These are phyloP conservation scores for Coemansia sp. DNA, from an alignment of 192 early-diverging fungal species.

Conservation along the genomic window DNA sequence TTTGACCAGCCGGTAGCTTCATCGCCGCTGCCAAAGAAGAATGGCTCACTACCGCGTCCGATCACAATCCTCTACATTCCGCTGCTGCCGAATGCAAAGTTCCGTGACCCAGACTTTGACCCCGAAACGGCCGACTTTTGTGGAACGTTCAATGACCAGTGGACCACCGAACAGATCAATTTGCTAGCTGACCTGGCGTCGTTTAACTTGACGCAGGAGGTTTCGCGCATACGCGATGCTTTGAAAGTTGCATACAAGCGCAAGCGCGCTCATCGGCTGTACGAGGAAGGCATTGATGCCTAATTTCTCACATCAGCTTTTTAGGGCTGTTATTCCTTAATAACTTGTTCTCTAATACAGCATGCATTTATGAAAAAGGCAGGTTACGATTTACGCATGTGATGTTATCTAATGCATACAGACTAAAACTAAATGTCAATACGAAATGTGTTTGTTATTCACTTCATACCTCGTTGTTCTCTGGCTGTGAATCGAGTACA, in stretches of 20 bases:
- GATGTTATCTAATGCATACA: too few species aligned
- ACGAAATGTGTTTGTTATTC: too few species aligned
- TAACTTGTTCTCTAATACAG: too few species aligned
- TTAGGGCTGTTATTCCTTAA: too few species aligned
- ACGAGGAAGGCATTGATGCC: conserved; percentile 4
- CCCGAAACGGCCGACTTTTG: conserved; percentile 65
- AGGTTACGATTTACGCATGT: too few species aligned
- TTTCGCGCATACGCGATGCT: conserved; percentile 53
- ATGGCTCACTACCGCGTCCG: conserved; percentile 7
- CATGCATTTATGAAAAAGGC: too few species aligned
- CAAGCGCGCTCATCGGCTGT: conserved; percentile 48
- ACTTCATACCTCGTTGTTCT: too few species aligned
- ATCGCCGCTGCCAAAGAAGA: conserved; percentile 12
- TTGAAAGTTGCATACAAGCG: conserved; percentile 50
- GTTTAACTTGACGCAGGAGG: conserved; percentile 57
- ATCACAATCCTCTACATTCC: conserved; percentile 64
- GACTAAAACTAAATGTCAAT: too few species aligned
- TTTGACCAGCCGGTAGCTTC: conserved; percentile 48
- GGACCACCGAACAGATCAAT: conserved; percentile 65
- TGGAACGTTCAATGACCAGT: conserved; percentile 68
- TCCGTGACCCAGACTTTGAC: conserved; percentile 59
- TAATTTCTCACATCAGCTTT: neutral
- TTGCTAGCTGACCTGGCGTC: conserved; percentile 60
- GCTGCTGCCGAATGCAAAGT: conserved; percentile 60
- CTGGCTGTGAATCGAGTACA: too few species aligned